Base-by-base conservation (phyloP, 2,329 filamentous ascomycete species). In the Ceratocystis diversiconidia region DNA sequence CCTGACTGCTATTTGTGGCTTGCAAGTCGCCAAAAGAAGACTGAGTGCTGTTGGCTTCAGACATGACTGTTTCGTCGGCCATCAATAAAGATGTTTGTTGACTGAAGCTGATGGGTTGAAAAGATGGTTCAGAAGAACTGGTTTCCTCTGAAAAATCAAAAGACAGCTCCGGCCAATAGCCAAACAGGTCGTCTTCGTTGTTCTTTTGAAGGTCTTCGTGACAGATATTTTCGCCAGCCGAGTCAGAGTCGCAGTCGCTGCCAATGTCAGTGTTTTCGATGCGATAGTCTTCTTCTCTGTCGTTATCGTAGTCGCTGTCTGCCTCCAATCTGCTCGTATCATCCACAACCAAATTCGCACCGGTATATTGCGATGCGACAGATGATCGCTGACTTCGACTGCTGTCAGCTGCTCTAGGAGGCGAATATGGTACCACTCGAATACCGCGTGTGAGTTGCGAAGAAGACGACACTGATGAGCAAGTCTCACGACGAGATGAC, bases 391-490 rank as follows among this genome's bases (percentile, higher is more conserved):
- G 63, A 71, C 66, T 71, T 70, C 65, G 71, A 68, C 43, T 69
- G 66, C 32, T 70, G 61, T 74, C 73, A 17, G 63, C 71, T 59
- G 73, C 72, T 61, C 75, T 75, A 6, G 78, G 77, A 57, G 79
- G 79, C 25, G 78, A 77, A 69, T 80, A 80, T 22, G 78, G 78
- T 62, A 81, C 79, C 65, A 80, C 70, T 62, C 79, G 78, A 70
- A 81, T 80, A 67, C 75, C 66, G 36, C 74, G 52, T 74, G 72
- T 50, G 71, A 72, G 69, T 75, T 78, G 70, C 78, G 64, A 66
- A 43, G 48, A 60, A 44, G 59, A 61, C 43, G 65, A 68, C 65
- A 66, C 63, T 48, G 65, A 66, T 60, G 67, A 64, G 44, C 66
- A 68, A 67, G 65, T 66, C 17, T 60, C 63, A 60, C 63, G 60